A percentile compares a stretch with the other conserved stretches of the same genome.
These are phyloP conservation scores for Pseudocercospora eumusae DNA, from an alignment of 2,329 filamentous ascomycete species.

Conservation along the genomic window DNA sequence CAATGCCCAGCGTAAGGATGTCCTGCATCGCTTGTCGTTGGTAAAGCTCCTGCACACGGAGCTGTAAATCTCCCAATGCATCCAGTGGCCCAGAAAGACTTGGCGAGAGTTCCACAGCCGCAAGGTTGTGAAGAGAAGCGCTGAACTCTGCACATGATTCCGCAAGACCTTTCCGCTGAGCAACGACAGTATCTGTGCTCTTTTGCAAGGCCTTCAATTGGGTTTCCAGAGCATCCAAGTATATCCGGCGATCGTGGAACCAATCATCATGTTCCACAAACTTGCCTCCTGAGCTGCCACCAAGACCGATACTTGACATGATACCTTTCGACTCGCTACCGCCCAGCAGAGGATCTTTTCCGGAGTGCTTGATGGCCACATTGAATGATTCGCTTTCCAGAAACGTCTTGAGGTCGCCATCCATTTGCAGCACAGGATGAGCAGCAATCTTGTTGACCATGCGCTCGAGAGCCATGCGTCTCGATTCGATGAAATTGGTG, in stretches of 20 bases:
- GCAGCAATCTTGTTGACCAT: slow-evolving; percentile 96
- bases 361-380: slow-evolving; percentile 92
- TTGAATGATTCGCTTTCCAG: slow-evolving; percentile 95
- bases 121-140: slow-evolving; percentile 85
- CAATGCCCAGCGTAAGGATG: slow-evolving; percentile 91
- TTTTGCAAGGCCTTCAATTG: slow-evolving; percentile 85
- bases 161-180: slow-evolving; percentile 87
- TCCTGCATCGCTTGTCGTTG: slow-evolving; percentile 97
- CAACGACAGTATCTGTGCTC: slow-evolving; percentile 88
- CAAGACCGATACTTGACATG: slow-evolving; percentile 72
- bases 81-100: slow-evolving; percentile 85
- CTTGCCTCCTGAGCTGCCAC: slow-evolving; percentile 71
- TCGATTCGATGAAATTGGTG: slow-evolving; percentile 91
- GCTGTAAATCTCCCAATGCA: slow-evolving; percentile 86
- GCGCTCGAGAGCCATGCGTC: slow-evolving; percentile 86
- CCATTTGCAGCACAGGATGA: slow-evolving; percentile 88
- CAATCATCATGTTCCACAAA: slow-evolving; percentile 99
- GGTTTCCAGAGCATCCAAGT: slow-evolving; percentile 88
- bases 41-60: slow-evolving; percentile 92
- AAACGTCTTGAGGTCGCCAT: slow-evolving; percentile 92
- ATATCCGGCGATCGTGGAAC: slow-evolving; percentile 96
- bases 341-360: slow-evolving; percentile 74
- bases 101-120: slow-evolving; percentile 87
- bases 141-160: slow-evolving; percentile 94
- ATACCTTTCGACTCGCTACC: slow-evolving; percentile 83